A percentile compares a stretch with the other conserved stretches of the same genome.
Evolutionary conservation across 2,329 filamentous ascomycete species (phyloP).

Genomic region (Paraconiothyrium brasiliense): DNA sequence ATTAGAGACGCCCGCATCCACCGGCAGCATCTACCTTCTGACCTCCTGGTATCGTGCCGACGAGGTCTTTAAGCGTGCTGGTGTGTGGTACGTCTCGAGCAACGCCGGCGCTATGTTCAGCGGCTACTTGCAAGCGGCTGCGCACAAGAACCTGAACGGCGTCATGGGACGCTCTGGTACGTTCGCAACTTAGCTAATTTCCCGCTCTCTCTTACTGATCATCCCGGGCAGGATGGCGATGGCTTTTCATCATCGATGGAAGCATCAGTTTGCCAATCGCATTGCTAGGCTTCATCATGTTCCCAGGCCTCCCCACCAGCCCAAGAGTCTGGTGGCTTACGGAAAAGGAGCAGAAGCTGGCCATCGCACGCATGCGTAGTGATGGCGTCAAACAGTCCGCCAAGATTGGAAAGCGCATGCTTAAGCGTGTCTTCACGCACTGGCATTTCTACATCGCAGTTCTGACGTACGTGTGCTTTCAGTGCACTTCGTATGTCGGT

Average conservation of each 20-base stretch:
- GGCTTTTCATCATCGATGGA: constrained; percentile 66
- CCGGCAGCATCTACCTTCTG: constrained; percentile 40
- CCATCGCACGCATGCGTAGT: constrained; percentile 32
- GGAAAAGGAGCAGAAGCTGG: constrained; percentile 34
- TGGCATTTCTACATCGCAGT: constrained; percentile 62
- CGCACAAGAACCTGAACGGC: constrained; percentile 60
- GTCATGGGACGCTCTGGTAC: constrained; percentile 19
- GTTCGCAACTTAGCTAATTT: not conserved
- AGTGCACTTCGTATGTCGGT: constrained; percentile 50
- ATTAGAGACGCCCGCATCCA: constrained; percentile 37
- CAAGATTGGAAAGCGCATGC: constrained; percentile 53
- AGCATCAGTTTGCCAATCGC: constrained; percentile 64
- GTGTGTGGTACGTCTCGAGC: constrained; percentile 61
- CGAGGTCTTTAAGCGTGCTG: constrained; percentile 62
- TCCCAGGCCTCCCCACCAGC: constrained; percentile 59
- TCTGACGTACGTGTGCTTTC: constrained; percentile 52
- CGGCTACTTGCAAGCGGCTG: constrained; percentile 63
- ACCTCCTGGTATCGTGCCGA: constrained; percentile 51
- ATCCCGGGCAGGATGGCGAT: constrained; percentile 51
- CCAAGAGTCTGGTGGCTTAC: constrained; percentile 60
- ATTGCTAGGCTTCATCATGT: constrained; percentile 61
- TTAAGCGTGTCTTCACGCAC: constrained; percentile 54
- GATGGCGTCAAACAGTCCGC: constrained; percentile 44
- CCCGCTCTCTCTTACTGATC: not conserved
- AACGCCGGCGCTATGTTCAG: constrained; percentile 62